phyloP scores from a whole-genome alignment of 163 green algal genomes.

The Picocystis sp. region DNA sequence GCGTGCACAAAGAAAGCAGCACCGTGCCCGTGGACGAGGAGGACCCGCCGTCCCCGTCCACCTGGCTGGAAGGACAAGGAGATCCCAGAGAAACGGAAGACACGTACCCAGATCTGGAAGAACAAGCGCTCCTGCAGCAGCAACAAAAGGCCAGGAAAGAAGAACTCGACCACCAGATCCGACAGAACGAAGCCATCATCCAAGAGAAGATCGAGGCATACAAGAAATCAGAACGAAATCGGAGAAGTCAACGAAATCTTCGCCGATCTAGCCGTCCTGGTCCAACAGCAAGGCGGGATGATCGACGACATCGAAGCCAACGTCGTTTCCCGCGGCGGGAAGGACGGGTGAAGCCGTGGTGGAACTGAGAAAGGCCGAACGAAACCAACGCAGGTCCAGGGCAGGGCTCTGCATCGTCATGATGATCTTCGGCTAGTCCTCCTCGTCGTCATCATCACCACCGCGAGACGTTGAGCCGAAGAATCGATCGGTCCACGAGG shows the following conservation, averaged over 20 bases:
- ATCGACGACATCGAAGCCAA: conserved; percentile 61
- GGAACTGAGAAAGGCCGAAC: conserved; percentile 46
- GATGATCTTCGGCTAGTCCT: not conserved
- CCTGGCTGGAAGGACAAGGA: not conserved
- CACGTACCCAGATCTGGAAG: not conserved
- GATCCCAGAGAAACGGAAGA: conserved; percentile 15
- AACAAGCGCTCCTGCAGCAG: conserved; percentile 3
- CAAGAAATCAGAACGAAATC: conserved; percentile 76
- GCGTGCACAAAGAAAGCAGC: not conserved
- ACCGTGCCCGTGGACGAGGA: not conserved
- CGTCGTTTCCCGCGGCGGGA: conserved; percentile 41
- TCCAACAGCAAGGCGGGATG: conserved; percentile 73
- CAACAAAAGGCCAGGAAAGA: conserved; percentile 21
- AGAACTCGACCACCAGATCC: conserved; percentile 43
- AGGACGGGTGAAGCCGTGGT: conserved; percentile 35
- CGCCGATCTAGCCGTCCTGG: conserved; percentile 83
- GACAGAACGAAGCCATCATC: conserved; percentile 83
- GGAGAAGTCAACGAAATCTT: conserved; percentile 93
- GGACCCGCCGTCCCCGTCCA: not conserved
- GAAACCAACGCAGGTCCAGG: conserved; percentile 31
- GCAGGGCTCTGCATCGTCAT: not conserved
- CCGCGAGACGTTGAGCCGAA: not conserved
- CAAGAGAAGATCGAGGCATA: conserved; percentile 78
- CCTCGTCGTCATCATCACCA: not conserved
- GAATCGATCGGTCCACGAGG: not conserved